Conservation (phyloP, 2,329 filamentous ascomycete species). For the Parastagonospora avenae region DNA sequence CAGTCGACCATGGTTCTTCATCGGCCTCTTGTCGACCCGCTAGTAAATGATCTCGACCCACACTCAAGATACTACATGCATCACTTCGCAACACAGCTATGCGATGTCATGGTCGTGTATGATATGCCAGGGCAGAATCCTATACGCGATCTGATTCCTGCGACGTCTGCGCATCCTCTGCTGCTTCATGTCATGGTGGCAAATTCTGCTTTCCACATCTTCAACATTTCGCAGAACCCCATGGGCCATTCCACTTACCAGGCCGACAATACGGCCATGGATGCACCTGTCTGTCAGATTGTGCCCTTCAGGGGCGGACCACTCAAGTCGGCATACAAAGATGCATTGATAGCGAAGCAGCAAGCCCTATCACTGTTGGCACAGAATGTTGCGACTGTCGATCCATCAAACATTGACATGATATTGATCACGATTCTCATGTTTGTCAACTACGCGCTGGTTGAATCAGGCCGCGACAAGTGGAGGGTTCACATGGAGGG, state of each 20-base stretch:
- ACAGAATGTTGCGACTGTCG: conserved; percentile 34
- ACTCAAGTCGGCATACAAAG: conserved; percentile 37
- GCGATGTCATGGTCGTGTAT: conserved; percentile 60
- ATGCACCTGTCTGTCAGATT: conserved; percentile 41
- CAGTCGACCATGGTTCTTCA: conserved; percentile 37
- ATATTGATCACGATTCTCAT: conserved; percentile 55
- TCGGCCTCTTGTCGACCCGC: conserved; percentile 58
- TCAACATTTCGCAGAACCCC: conserved; percentile 45
- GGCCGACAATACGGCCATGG: conserved; percentile 37
- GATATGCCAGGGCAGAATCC: conserved; percentile 53
- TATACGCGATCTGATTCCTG: conserved; percentile 54
- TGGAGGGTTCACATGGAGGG: conserved; percentile 60
- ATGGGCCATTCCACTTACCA: conserved; percentile 42
- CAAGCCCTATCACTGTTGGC: conserved; percentile 53
- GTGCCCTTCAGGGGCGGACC: conserved; percentile 47
- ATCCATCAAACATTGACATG: conserved; percentile 46
- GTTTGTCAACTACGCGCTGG: conserved; percentile 56
- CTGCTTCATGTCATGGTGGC: conserved; percentile 55
- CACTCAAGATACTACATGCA: conserved; percentile 54
- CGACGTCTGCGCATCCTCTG: conserved; percentile 52
- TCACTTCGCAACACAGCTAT: conserved; percentile 57
- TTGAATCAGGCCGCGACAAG: conserved; percentile 57
- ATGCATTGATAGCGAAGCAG: conserved; percentile 55
- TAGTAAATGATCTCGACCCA: conserved; percentile 60
- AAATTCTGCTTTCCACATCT: conserved; percentile 55